A percentile compares a stretch with the other conserved stretches of the same genome.
These are phyloP conservation scores for Xylariaceae sp. DNA, from an alignment of 2,329 filamentous ascomycete genomes.

Conservation along the genomic window DNA sequence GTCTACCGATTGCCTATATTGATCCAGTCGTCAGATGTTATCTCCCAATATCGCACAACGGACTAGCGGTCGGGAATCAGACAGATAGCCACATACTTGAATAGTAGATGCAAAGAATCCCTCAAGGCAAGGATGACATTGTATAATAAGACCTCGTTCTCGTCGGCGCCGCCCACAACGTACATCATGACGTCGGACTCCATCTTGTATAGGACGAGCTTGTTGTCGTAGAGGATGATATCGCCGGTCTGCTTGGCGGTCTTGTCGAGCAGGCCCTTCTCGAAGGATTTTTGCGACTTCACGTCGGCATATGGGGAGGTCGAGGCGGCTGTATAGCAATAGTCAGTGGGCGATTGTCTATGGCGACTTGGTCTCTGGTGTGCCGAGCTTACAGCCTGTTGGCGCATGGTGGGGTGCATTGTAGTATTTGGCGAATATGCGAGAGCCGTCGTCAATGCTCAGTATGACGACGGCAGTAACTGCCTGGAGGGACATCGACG, in stretches of 20 bases:
- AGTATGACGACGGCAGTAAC: slow-evolving; percentile 76
- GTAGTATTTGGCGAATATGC: slow-evolving; percentile 78
- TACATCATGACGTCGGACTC: slow-evolving; percentile 97
- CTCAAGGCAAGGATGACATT: slow-evolving; percentile 88
- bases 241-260: slow-evolving; percentile 93
- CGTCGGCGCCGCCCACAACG: slow-evolving; percentile 83
- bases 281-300: slow-evolving; percentile 93
- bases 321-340: slow-evolving; percentile 41
- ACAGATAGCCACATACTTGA: slow-evolving; percentile 63
- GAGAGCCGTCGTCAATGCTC: slow-evolving; percentile 79
- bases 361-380: neutral
- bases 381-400: slow-evolving; percentile 21
- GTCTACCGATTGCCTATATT: slow-evolving; percentile 82
- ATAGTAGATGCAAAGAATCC: slow-evolving; percentile 83
- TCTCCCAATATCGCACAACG: too few species aligned
- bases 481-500: slow-evolving; percentile 71
- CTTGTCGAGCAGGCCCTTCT: slow-evolving; percentile 93
- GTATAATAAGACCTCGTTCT: slow-evolving; percentile 96
- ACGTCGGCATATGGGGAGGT: slow-evolving; percentile 78
- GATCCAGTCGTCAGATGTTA: too few species aligned
- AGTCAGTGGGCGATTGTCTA: slow-evolving; percentile 16
- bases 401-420: slow-evolving; percentile 51
- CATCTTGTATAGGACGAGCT: slow-evolving; percentile 95
- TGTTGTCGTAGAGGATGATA: slow-evolving; percentile 96
- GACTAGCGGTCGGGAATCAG: too few species aligned